phyloP scores from a whole-genome alignment of 2,329 filamentous ascomycete species.

The Laburnicola sp. region DNA sequence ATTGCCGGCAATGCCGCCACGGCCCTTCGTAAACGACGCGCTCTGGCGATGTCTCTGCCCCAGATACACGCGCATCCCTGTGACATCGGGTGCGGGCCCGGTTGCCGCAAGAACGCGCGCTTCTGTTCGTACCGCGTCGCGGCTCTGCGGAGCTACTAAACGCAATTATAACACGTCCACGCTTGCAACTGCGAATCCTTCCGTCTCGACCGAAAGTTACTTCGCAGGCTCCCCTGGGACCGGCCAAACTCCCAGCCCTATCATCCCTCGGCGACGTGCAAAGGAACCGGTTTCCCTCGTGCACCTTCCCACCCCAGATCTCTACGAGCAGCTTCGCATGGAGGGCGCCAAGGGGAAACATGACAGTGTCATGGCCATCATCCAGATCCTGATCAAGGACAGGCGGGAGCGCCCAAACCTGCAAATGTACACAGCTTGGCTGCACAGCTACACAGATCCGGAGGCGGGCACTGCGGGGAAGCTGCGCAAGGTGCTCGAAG shows the following conservation, averaged over 20 bases:
- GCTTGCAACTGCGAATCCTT: too few relatives aligned
- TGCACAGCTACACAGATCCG: slow-evolving; percentile 69
- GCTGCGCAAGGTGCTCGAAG: slow-evolving; percentile 66
- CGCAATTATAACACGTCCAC: too few relatives aligned
- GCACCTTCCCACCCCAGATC: slow-evolving; percentile 29
- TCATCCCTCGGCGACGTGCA: too few relatives aligned
- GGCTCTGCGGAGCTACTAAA: too few relatives aligned
- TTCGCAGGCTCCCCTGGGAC: too few relatives aligned
- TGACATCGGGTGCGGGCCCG: background rate
- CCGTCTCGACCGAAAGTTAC: too few relatives aligned
- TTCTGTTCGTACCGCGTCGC: background rate
- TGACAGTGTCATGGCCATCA: slow-evolving; percentile 47
- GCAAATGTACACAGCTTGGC: slow-evolving; percentile 72
- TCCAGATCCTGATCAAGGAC: slow-evolving; percentile 62
- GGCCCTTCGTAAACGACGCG: slow-evolving; percentile 38
- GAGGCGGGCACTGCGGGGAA: slow-evolving; percentile 66
- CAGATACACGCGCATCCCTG: slow-evolving; percentile 18
- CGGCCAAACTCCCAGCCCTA: too few relatives aligned
- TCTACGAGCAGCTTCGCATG: slow-evolving; percentile 37
- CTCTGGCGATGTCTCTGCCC: slow-evolving; percentile 44
- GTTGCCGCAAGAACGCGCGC: slow-evolving; percentile 11
- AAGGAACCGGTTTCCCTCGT: slow-evolving; percentile 14
- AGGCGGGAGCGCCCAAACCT: slow-evolving; percentile 59
- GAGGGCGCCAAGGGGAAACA: slow-evolving; percentile 31
- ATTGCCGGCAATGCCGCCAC: slow-evolving; percentile 32